A percentile compares a stretch with the other conserved stretches of the same genome.
phyloP scores from a whole-genome alignment of 192 early-diverging fungal species.

The Umbelopsis isabellina region DNA sequence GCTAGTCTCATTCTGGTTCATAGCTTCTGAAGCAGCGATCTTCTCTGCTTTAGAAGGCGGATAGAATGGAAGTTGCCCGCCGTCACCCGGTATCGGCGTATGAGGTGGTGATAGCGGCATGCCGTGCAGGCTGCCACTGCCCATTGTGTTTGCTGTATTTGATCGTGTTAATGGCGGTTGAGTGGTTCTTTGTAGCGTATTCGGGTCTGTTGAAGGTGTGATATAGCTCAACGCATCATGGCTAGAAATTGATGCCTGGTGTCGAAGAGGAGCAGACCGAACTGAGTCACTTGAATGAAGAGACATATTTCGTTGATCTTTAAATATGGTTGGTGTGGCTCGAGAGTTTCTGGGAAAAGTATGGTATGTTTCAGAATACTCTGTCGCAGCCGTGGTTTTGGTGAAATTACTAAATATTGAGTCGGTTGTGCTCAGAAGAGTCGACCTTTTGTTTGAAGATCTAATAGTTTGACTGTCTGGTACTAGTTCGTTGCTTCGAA shows the following conservation, averaged over 20 bases:
- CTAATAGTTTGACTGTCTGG: not conserved
- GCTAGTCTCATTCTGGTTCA: not conserved
- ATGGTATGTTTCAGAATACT: not conserved
- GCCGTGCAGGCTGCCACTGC: not conserved
- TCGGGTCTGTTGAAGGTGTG: not conserved
- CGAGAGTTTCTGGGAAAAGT: not conserved
- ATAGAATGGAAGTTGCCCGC: not conserved
- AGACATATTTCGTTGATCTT: not conserved
- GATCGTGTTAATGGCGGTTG: not conserved
- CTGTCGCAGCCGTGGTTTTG: not conserved
- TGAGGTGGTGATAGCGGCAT: conserved; percentile 2
- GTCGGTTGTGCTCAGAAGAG: not conserved
- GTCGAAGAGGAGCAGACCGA: not conserved
- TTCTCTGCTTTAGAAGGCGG: not conserved
- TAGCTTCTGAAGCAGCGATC: not conserved
- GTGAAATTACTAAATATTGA: conserved; percentile 5
- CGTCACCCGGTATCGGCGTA: not conserved
- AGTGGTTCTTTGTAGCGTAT: not conserved
- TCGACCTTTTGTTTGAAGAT: not conserved
- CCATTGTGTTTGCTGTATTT: not conserved
- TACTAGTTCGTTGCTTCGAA: not conserved
- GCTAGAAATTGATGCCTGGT: not conserved
- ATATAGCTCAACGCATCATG: not conserved
- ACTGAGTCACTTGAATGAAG: conserved; percentile 1
- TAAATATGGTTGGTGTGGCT: not conserved